Conservation (phyloP, 345 rosid genomes). For the Eucalyptus lansdowneana region DNA sequence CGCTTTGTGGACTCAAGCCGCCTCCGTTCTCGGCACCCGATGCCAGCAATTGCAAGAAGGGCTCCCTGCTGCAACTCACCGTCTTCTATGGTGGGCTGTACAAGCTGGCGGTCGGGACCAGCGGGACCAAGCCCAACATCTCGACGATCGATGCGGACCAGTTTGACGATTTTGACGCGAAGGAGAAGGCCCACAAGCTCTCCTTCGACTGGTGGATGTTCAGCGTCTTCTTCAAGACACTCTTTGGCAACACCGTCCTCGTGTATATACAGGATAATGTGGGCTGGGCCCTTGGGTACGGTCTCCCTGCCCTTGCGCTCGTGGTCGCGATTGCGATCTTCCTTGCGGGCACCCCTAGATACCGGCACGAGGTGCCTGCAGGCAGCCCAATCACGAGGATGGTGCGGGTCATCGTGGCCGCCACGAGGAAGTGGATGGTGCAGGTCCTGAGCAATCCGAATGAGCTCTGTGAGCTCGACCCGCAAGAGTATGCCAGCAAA, state of each 20-base stretch:
- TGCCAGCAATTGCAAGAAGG: slow-evolving; percentile 27
- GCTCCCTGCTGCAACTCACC: slow-evolving; percentile 43
- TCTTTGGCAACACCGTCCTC: slow-evolving; percentile 69
- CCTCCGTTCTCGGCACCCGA: slow-evolving; percentile 24
- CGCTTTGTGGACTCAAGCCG: slow-evolving; percentile 53
- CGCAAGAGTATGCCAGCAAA: slow-evolving; percentile 24
- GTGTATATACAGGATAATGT: slow-evolving; percentile 86
- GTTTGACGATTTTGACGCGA: slow-evolving; percentile 66
- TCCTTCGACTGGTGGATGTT: slow-evolving; percentile 99
- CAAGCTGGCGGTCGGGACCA: slow-evolving; percentile 62
- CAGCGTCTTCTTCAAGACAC: slow-evolving; percentile 76
- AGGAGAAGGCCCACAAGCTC: slow-evolving; percentile 59
- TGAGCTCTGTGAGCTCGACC: slow-evolving; percentile 42
- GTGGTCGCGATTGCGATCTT: slow-evolving; percentile 40
- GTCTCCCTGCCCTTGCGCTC: slow-evolving; percentile 64
- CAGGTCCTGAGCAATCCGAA: slow-evolving; percentile 26
- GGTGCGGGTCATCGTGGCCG: slow-evolving; percentile 66
- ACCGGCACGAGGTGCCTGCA: slow-evolving; percentile 53
- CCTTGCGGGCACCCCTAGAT: slow-evolving; percentile 57
- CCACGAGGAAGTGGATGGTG: slow-evolving; percentile 42
- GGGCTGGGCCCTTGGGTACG: slow-evolving; percentile 82
- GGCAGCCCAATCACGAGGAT: slow-evolving; percentile 76
- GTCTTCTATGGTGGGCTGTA: slow-evolving; percentile 71
- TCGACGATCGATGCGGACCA: slow-evolving; percentile 89
- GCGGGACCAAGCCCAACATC: slow-evolving; percentile 92